These are phyloP conservation scores for Monotropa hypopitys DNA, from an alignment of 179 eudicot genomes.

Conservation along the genomic window DNA sequence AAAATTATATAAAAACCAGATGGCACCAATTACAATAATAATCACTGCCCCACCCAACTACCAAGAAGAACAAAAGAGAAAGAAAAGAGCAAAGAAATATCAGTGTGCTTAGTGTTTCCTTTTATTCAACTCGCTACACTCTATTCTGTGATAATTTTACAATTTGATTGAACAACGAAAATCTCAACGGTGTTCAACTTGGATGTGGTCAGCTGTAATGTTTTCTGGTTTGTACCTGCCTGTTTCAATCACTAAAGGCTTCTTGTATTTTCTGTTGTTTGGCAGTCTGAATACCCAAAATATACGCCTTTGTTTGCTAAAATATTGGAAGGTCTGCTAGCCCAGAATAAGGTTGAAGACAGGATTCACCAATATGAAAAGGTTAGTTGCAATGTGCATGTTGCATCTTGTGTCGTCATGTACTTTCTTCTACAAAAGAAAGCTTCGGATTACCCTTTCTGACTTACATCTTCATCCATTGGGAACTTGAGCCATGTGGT, in stretches of 20 bases:
- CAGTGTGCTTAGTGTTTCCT: neutral
- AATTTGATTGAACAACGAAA: neutral
- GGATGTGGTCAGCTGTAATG: neutral
- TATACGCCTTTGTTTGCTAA: conserved; percentile 88
- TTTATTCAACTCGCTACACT: neutral
- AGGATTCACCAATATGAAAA: conserved; percentile 50
- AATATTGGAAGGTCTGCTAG: conserved; percentile 67
- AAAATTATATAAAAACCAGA: no score
- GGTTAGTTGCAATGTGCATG: conserved; percentile 26
- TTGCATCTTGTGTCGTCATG: neutral
- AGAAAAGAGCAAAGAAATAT: neutral
- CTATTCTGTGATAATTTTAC: neutral
- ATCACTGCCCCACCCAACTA: neutral
- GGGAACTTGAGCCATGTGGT: neutral
- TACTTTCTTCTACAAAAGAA: neutral
- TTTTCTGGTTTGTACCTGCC: neutral
- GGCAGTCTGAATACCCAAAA: conserved; percentile 76
- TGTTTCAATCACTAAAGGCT: conserved; percentile 6
- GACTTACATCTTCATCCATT: neutral
- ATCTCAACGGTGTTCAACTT: neutral
- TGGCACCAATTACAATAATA: neutral
- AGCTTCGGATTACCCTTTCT: neutral
- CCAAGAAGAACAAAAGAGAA: neutral
- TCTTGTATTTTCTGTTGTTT: conserved; percentile 11
- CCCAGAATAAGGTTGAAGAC: conserved; percentile 42